Evolutionary conservation across 331 rosid species (phyloP).

Genomic region (Pyracantha coccinea): DNA sequence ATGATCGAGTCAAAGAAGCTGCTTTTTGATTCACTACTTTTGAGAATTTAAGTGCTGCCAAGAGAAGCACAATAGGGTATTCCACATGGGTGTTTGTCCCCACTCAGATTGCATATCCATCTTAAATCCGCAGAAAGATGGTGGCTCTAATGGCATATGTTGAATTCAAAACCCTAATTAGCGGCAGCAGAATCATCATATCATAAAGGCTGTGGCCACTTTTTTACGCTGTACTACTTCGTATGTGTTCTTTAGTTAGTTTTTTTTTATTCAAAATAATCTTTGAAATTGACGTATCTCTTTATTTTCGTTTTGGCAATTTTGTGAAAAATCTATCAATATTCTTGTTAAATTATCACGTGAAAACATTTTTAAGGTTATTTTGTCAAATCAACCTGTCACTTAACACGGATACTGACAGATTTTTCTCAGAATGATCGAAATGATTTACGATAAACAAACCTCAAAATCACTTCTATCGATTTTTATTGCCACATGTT

Average conservation of each 20-base stretch:
- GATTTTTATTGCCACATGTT: no score
- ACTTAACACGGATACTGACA: no score
- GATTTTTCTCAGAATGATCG: rapidly evolving
- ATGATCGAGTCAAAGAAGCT: constrained; percentile 33
- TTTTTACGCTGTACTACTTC: background rate
- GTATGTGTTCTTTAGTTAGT: background rate
- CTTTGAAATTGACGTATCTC: no score
- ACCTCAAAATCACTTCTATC: no score
- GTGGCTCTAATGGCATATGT: background rate
- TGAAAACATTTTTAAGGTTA: no score
- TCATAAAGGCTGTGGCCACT: background rate
- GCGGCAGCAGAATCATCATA: background rate
- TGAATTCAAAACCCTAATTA: background rate
- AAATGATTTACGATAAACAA: no score
- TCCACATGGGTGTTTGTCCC: constrained; percentile 60
- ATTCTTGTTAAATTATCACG: no score
- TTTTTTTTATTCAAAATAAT: no score
- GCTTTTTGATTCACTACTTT: constrained; percentile 39
- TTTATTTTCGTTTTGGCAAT: no score
- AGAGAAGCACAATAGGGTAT: constrained; percentile 18
- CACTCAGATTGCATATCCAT: constrained; percentile 23
- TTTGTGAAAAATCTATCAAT: no score
- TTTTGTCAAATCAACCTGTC: no score
- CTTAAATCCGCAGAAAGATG: constrained; percentile 4
- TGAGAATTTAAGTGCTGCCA: constrained; percentile 14